Base-by-base conservation (phyloP, 805 yeast genomes). In the Clavispora phyllophila region DNA sequence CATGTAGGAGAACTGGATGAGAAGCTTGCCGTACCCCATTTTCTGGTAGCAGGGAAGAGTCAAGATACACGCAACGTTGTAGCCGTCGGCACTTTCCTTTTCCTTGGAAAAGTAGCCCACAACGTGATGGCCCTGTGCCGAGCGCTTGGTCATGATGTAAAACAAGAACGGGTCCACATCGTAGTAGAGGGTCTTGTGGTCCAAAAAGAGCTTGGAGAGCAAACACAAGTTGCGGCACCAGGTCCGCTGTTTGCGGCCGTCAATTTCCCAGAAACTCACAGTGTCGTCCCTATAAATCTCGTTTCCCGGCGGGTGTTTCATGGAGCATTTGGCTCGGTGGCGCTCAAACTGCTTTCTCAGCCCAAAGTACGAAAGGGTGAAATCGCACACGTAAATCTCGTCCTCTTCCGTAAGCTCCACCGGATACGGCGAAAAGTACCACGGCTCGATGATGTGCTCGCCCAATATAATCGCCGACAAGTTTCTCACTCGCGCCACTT, bases 341-440 rank as follows among this genome's bases (percentile, higher is more conserved):
- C 99, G 72, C 66, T 93, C 95, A 66, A 91, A 93, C 64, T 90
- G 98, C 56, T 86, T 87, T 48, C 75, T 72, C 0, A 96, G 86
- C 4, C 95, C 93, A 65, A 87, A 93, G 64, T 87, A 93, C 45
- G 87, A 81, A 45, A 93, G 63, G 2, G 96, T 82, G 60, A 86
- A 93, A 64, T 90, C 98, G 65, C 96, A 93, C 36, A 93, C 84
- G 60, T 84, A 93, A 19, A 93, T 77, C 42, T 78, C 82, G 60
- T 91, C 98, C 50, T 84, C 93, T 55, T 93, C 98, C 0, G 97
- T 88, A 43, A 89, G 74, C 60, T 93, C 99, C 13, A 88, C 74
- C 0, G 99, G 99, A 61, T 93, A 93, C 1, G 99, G 98, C 1
- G 96, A 86, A 57, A 93, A 93, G 65, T 93, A 93, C 99, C 99